These are phyloP conservation scores for Fusarium fracticaudum DNA, from an alignment of 2,329 filamentous ascomycete genomes.

Conservation along the genomic window DNA sequence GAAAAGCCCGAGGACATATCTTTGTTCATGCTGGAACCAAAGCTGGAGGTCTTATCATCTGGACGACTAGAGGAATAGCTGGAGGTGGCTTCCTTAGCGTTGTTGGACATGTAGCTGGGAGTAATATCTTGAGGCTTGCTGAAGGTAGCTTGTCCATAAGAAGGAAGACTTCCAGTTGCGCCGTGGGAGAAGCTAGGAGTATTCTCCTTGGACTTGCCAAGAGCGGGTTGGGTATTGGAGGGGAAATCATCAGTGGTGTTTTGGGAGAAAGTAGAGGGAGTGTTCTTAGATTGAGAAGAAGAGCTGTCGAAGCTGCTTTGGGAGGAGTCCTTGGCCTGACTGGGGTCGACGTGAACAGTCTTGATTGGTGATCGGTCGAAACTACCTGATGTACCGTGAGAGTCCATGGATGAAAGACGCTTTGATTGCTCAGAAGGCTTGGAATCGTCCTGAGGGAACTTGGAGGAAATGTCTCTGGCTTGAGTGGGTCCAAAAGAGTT, in stretches of 20 bases:
- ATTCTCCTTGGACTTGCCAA: not conserved
- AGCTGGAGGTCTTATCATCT: not conserved
- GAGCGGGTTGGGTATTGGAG: not conserved
- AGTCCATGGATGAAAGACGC: not conserved
- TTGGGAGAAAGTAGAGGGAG: not conserved
- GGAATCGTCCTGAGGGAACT: not conserved
- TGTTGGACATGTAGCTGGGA: not conserved
- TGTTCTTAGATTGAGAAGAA: not conserved
- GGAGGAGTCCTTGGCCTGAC: not conserved
- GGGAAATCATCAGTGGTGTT: not conserved
- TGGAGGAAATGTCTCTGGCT: constrained; percentile 9
- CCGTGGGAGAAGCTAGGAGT: not conserved
- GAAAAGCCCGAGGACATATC: not conserved
- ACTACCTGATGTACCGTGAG: not conserved
- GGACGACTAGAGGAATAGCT: not conserved
- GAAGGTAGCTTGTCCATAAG: not conserved
- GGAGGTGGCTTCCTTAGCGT: not conserved
- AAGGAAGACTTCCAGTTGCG: not conserved
- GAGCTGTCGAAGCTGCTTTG: not conserved
- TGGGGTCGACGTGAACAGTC: not conserved
- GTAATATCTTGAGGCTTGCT: not conserved
- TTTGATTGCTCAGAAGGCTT: not conserved
- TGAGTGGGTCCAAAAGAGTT: not conserved
- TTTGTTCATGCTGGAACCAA: not conserved
- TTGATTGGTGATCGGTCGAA: not conserved